Evolutionary conservation across 148 eudicot species (phyloP).

Genomic region (Polygonum maritimum): DNA sequence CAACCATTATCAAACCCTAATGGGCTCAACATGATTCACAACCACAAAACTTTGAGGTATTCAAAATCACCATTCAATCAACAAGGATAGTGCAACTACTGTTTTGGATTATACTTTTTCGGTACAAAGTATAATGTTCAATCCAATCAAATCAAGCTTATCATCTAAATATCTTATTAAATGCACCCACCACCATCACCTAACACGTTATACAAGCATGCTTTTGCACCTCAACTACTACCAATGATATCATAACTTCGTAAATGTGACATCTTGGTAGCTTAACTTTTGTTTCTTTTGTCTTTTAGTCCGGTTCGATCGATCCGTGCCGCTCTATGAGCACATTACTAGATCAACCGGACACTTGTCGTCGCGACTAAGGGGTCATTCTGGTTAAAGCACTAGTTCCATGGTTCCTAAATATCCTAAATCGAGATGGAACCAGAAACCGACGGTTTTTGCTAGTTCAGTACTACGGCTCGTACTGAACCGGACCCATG

Average conservation of each 20-base stretch:
- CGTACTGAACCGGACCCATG: no score
- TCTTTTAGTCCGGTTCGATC: background rate
- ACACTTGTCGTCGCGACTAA: no score
- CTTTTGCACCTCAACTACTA: background rate
- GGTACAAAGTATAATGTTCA: background rate
- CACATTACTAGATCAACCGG: no score
- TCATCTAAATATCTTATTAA: background rate
- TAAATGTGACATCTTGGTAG: background rate
- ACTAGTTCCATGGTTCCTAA: no score
- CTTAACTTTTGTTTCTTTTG: background rate
- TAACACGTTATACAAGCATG: background rate
- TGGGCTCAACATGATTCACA: background rate
- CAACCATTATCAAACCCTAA: background rate
- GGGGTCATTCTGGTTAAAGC: no score
- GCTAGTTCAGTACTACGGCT: no score
- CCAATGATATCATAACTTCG: background rate
- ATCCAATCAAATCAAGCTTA: background rate
- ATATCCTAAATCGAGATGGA: no score
- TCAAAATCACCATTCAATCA: conserved; percentile 2
- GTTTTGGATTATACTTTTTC: background rate
- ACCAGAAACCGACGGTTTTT: no score
- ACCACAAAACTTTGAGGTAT: background rate
- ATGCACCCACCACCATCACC: conserved; percentile 7
- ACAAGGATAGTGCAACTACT: conserved; percentile 8
- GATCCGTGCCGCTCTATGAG: no score